Evolutionary conservation across 441 rosid genomes (phyloP), one percentile per base, ranked within the genome.

Genomic region (Brassica balearica): DNA sequence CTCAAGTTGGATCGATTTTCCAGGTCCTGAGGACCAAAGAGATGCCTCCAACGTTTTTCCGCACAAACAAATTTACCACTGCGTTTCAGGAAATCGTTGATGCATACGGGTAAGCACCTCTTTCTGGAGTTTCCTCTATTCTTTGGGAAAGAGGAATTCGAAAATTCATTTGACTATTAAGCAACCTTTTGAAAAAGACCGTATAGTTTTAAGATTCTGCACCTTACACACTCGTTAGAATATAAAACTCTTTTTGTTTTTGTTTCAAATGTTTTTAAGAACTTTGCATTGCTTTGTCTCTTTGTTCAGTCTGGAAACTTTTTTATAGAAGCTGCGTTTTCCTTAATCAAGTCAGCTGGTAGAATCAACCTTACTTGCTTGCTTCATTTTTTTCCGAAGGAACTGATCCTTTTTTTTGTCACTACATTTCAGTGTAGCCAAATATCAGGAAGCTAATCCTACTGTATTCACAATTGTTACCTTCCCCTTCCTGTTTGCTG

Each of bases 401-500:
- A 23, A 67, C 32, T 63, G 17, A 78, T 29, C 20, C 29, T 32
- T 10, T 22, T 67, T 43, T 12, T 43, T 72, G 38, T 74, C 41
- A 64, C 83, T 60, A 64, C 12, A 11, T 84, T 86, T 87, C 92
- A 96, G 99, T 81, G 89, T 96, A 86, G 98, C 98, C n/a, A 90
- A 68, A 87, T 92, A 94, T 83, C 98, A 91, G 79, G 98, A 94
- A 82, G 97, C 92, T 73, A 96, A 96, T 83, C 98, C 99, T 2
- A 94, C 86, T 65, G 93, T 94, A 70, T 90, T 55, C 86, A 94
- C 97, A 4, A 76, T 96, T 38, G 78, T 92, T 69, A 94, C 99
- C 61, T 96, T 94, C 80, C 99, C 99, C 34, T 96, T 96, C 78
- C 98, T 96, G 73, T 96, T 96, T 76, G 99, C 99, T 41, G 94